Evolutionary conservation across 179 eudicot genomes (phyloP), one percentile per base, ranked within the genome.

Genomic region (Beta corolliflora): DNA sequence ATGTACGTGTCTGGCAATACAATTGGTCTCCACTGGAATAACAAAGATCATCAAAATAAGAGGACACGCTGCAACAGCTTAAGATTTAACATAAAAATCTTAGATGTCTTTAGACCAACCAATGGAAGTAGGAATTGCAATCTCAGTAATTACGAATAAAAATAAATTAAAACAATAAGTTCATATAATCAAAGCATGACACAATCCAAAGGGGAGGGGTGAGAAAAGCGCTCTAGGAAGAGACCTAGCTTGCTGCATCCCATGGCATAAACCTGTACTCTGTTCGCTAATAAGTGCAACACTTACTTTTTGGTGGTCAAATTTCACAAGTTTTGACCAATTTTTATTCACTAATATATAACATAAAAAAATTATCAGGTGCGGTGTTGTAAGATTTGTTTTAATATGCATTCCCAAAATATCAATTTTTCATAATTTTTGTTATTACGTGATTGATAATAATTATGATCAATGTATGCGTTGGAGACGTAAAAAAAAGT

Each of bases 1-100:
- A 94, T 92, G 84, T 94, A 94, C 79, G 78, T 89, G 85, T 94
- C 97, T 0, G 98, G 98, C 76, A 94, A 79, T 44, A 91, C 92
- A 75, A 94, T 91, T 4, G 98, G 98, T 74, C 98, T 90, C 98
- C 98, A 94, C 98, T 94, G 91, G 7, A 84, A 75, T 54, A 74
- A 44, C 21, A 46, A 23, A 55, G 10, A 50, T 36, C n/a, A 77
- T 21, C n/a, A 80, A 50, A 29, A 29, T 19, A 52, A 76, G 4
- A 56, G 41, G 5, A 60, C 8, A 29, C 4, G 29, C 15, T 7
- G n/a, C 71, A 64, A 63, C 75, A 2, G 25, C 54, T 55, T 45
- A 52, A 54, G 55, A 31, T 25, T 56, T 55, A 44, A 55, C 50
- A 77, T 3, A n/a, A 9, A 46, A 79, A 15, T 46, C 2, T 8